Evolutionary conservation across 2,329 filamentous ascomycete genomes (phyloP), one percentile per base, ranked within the genome.

Genomic region (Plectosphaerella sp.): DNA sequence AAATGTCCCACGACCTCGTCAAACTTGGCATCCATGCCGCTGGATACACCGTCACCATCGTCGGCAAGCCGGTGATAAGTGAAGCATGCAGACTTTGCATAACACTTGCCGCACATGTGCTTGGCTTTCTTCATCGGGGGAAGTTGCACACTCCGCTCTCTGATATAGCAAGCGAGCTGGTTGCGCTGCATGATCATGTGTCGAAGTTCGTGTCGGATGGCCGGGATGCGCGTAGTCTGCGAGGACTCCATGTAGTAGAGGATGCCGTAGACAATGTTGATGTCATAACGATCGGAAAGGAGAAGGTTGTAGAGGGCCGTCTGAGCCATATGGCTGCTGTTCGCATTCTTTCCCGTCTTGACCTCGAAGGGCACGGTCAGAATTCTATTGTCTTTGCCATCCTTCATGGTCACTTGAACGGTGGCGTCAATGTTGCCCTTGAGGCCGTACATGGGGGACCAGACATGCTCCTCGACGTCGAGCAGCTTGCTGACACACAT

Each of bases 391-490:
- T 81, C 77, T n/a, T 79, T 73, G 24, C 84, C 82, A 52, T 96
- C 88, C 51, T 82, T 76, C 76, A 97, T 88, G 1, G 82, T 83
- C 15, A 94, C 88, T 71, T 99, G 90, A 1, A 99, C 89, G 0
- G 94, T 97, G 25, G 94, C 94, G 71, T 99, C 94, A 54, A 99
- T 94, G 61, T 97, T 99, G 28, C 94, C 94, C 68, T 99, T 99
- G 15, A 99, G 76, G 0, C 94, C 94, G 65, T 96, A 99, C 83
- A 91, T 93, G 1, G 94, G 94, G 7, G 93, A 97, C 94, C 94
- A 99, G 25, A 99, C 86, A 64, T 97, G 94, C 68, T 99, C 94
- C 67, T 99, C 94, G 10, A 99, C 89, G 64, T 97, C 94, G 14
- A 99, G 85, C 25, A 99, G 76, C 65, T 97, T 99, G 62, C 87